These are phyloP conservation scores for Fusarium chlamydosporum DNA, from an alignment of 2,329 filamentous ascomycete species.

Conservation along the genomic window DNA sequence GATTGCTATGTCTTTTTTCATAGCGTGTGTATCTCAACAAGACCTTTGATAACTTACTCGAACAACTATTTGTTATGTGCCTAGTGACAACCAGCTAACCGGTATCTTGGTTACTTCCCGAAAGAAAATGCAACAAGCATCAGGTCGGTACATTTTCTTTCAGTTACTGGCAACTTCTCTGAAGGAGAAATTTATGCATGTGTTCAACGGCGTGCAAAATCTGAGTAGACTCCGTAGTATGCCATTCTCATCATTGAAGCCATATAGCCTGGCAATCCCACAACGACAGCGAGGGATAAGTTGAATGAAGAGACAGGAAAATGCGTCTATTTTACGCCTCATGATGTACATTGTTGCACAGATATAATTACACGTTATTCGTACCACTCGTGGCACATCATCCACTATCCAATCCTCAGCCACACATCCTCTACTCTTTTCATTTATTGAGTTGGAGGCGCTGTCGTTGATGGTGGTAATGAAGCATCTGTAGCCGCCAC, in stretches of 20 bases:
- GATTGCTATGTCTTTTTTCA: neutral
- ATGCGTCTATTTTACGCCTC: conserved; percentile 51
- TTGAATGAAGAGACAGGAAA: conserved; percentile 37
- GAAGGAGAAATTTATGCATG: too few species aligned
- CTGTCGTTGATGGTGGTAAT: conserved; percentile 38
- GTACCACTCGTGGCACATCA: conserved; percentile 39
- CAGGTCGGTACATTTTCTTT: neutral
- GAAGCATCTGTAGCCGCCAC: conserved; percentile 43
- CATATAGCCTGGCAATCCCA: neutral
- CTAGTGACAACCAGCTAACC: neutral
- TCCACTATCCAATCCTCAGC: conserved; percentile 29
- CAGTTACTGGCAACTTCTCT: neutral
- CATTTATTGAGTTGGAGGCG: conserved; percentile 42
- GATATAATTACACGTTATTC: conserved; percentile 53
- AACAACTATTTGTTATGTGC: neutral
- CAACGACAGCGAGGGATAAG: neutral
- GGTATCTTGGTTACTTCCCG: neutral
- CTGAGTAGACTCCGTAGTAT: neutral
- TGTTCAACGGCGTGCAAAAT: neutral
- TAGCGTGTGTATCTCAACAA: neutral
- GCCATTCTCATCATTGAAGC: neutral
- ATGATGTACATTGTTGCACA: conserved; percentile 54
- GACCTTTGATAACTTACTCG: neutral
- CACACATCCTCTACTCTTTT: conserved; percentile 7
- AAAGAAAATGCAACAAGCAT: neutral